Percentiles rank a stretch among this genome's conserved stretches.
These are phyloP conservation scores for Linanthus parryae DNA, from an alignment of 148 eudicot genomes.

Conservation along the genomic window DNA sequence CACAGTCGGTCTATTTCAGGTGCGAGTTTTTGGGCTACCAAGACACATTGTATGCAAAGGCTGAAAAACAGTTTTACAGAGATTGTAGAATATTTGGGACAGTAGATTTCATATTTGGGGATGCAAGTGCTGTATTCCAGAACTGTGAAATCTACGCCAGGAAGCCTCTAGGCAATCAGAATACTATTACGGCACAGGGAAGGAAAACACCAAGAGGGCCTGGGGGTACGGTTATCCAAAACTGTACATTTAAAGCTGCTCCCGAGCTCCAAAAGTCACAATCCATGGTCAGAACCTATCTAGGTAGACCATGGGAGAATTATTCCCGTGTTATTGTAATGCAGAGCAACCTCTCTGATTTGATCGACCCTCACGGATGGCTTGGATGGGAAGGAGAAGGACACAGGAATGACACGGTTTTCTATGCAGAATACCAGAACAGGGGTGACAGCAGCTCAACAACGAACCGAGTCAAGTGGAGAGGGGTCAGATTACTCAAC, in stretches of 20 bases:
- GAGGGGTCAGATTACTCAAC: background rate
- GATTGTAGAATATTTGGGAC: background rate
- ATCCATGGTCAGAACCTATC: background rate
- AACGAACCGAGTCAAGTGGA: background rate
- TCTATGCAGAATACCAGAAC: background rate
- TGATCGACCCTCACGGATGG: slow-evolving; percentile 1
- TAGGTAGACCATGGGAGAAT: background rate
- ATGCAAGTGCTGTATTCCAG: background rate
- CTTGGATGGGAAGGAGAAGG: background rate
- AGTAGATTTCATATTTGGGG: background rate
- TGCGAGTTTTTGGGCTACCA: background rate
- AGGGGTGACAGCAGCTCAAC: background rate
- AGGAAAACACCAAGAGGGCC: background rate
- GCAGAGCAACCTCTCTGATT: background rate
- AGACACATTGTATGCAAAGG: background rate
- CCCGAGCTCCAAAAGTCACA: background rate
- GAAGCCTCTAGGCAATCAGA: background rate
- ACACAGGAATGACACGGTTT: background rate
- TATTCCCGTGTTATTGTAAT: background rate
- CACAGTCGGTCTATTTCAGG: background rate
- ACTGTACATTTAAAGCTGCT: background rate
- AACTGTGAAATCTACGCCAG: background rate
- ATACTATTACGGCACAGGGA: background rate
- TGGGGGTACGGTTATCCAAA: background rate
- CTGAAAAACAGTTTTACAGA: background rate